Evolutionary conservation across 495 filamentous ascomycete species (phyloP).

Genomic region (Neurospora tetraspora): DNA sequence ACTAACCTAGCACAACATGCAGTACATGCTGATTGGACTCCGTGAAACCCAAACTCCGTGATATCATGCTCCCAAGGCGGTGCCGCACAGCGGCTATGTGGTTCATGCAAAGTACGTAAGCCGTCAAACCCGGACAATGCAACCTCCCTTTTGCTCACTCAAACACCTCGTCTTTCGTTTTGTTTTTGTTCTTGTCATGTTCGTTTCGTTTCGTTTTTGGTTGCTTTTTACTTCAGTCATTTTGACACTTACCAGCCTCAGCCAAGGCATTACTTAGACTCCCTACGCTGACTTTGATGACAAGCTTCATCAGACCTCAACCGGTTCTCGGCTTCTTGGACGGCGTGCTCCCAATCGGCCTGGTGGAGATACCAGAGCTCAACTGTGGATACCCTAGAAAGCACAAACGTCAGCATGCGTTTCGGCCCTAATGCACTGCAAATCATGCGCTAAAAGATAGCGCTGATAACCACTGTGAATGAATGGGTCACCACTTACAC

Average conservation of each 20-base stretch:
- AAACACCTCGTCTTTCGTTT: background rate
- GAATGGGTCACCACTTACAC: slow-evolving; percentile 22
- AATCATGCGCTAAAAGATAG: background rate
- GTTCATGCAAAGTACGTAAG: background rate
- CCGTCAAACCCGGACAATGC: background rate
- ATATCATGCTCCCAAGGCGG: background rate
- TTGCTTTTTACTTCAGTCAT: background rate
- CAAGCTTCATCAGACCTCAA: slow-evolving; percentile 17
- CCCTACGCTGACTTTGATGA: slow-evolving; percentile 1
- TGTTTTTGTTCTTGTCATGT: background rate
- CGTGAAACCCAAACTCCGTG: background rate
- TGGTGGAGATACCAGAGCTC: slow-evolving; percentile 20
- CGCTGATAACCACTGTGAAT: background rate
- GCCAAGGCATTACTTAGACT: background rate
- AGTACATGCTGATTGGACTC: background rate
- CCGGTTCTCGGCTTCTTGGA: slow-evolving; percentile 18
- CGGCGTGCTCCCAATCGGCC: slow-evolving; percentile 21
- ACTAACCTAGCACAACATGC: background rate
- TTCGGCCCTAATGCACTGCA: background rate
- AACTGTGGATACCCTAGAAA: slow-evolving; percentile 12
- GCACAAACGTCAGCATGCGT: background rate
- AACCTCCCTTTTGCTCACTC: background rate
- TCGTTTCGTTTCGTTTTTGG: background rate
- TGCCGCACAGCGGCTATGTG: background rate
- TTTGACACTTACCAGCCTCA: background rate